phyloP scores from a whole-genome alignment of 2,329 filamentous ascomycete genomes.

The Bipolaris zeicola region DNA sequence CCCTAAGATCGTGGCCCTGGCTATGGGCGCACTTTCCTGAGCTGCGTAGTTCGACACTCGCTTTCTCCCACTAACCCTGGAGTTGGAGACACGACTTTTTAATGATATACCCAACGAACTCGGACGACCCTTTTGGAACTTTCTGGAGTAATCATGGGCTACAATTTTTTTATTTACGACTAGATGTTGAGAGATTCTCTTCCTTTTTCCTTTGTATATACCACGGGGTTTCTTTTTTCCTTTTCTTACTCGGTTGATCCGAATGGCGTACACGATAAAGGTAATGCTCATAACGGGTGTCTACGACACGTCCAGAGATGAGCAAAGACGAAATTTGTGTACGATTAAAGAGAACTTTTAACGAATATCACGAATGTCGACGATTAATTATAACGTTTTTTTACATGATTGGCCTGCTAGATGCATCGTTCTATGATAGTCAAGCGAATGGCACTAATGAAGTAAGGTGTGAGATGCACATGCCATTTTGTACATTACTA shows the following conservation, averaged over 20 bases:
- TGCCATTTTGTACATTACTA: not conserved
- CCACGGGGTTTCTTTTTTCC: not conserved
- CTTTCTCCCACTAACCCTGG: not conserved
- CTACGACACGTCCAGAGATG: not conserved
- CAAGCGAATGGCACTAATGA: not conserved
- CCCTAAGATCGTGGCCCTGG: slow-evolving; percentile 49
- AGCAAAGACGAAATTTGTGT: slow-evolving; percentile 5
- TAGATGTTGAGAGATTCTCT: not conserved
- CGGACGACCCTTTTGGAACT: not conserved
- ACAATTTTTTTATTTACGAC: not conserved
- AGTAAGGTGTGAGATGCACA: not conserved
- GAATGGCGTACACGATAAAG: slow-evolving; percentile 6
- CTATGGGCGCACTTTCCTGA: slow-evolving; percentile 16
- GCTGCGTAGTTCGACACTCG: not conserved
- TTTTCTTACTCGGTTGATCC: not conserved
- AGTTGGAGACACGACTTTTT: not conserved
- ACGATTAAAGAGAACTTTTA: slow-evolving; percentile 6
- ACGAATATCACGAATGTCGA: not conserved
- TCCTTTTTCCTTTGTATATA: slow-evolving; percentile 1
- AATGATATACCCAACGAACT: too few species aligned
- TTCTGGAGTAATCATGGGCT: not conserved
- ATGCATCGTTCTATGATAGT: not conserved
- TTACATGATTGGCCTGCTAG: not conserved
- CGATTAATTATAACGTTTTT: not conserved
- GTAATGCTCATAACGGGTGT: slow-evolving; percentile 2